Percentiles rank a stretch among this genome's conserved stretches.
These are phyloP conservation scores for Penicillium sp. DNA, from an alignment of 2,329 filamentous ascomycete species.

Conservation along the genomic window DNA sequence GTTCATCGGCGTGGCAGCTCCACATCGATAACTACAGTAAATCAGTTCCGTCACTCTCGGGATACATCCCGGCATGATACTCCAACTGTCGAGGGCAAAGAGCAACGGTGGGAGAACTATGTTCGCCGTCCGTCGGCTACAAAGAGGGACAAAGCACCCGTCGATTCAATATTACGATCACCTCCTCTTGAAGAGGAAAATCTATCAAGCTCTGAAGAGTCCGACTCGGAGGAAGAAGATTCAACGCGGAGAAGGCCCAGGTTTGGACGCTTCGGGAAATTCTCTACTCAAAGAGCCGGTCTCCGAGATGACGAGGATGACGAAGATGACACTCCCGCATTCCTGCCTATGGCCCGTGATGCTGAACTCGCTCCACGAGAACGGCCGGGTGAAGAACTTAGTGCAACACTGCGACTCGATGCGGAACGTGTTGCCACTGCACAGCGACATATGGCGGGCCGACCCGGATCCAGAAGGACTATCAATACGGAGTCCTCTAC, in stretches of 20 bases:
- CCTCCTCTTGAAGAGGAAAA: constrained; percentile 34
- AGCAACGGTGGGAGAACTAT: constrained; percentile 20
- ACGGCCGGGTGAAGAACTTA: constrained; percentile 32
- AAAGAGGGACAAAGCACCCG: constrained; percentile 23
- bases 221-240: constrained; percentile 29
- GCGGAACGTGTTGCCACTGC: constrained; percentile 24
- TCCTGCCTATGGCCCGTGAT: constrained; percentile 39
- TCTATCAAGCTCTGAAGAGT: constrained; percentile 31
- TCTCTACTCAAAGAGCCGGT: constrained; percentile 34
- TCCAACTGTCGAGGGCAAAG: constrained; percentile 22
- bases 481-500: constrained; percentile 29
- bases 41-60: constrained; percentile 23
- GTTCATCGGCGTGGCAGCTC: constrained; percentile 28
- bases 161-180: constrained; percentile 24
- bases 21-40: constrained; percentile 27
- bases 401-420: constrained; percentile 40
- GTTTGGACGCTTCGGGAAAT: constrained; percentile 39
- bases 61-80: constrained; percentile 26
- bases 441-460: constrained; percentile 28
- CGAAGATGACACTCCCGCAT: constrained; percentile 45
- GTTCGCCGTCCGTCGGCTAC: constrained; percentile 21
- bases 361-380: constrained; percentile 16
- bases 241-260: constrained; percentile 22
- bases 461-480: constrained; percentile 15
- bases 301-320: constrained; percentile 39